Evolutionary conservation across 345 rosid species (phyloP), one percentile per base, ranked within the genome.

Genomic region (Syzygium grande): DNA sequence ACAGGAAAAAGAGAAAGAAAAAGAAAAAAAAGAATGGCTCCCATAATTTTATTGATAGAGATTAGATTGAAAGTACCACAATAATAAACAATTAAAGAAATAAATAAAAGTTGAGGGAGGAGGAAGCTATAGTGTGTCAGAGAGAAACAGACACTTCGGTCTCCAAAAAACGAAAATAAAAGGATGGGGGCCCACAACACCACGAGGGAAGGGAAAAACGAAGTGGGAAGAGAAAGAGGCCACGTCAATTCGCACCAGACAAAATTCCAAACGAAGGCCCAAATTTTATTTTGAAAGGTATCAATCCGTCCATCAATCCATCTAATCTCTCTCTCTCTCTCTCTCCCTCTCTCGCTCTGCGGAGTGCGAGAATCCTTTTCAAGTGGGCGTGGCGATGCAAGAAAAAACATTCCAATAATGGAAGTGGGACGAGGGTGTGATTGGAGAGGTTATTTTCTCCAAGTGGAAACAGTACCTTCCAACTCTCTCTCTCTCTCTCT

Each of bases 361-460:
- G 49, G 34, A 43, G 80, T 19, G 80, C 6, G 80, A 77, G 84
- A 87, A 34, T 83, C 79, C 14, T 78, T 51, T 84, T 65, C 52
- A 88, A 86, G 89, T 87, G 89, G 90, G 85, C 29, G 10, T 25
- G 78, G 77, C 80, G 58, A 51, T 65, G 73, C 52, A 86, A 91
- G 88, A 90, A 86, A 90, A 90, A 90, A 93, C 89, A 87, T 92
- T 90, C 96, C 96, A 87, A 92, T 94, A 94, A 91, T 94, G 92
- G 96, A 93, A 92, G 91, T 85, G 91, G 90, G 95, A 93, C 95
- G 93, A 95, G 94, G 94, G 88, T 16, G 78, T 89, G 51, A 88
- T 88, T 87, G 89, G 88, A 84, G 87, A 63, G 86, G 90, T 77
- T 88, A 84, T 53, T 92, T 92, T 93, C 93, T 93, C 87, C 94